Conservation (phyloP, 371 early-diverging fungal genomes). For the Nosema muscidifuracis region DNA sequence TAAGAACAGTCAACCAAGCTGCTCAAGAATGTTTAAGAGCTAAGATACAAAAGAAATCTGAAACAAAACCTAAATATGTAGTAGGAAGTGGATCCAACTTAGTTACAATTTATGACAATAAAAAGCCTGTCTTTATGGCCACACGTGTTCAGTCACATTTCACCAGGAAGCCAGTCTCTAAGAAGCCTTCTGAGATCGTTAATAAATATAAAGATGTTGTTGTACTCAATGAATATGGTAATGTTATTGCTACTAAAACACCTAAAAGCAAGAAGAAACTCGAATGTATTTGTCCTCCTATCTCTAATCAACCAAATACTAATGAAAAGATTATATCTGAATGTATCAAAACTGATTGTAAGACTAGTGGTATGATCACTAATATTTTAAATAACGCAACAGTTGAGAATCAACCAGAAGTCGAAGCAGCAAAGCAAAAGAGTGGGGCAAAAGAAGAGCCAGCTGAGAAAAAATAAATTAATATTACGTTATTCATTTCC, state of each 20-base stretch:
- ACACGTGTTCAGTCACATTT: neutral
- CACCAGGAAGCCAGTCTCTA: neutral
- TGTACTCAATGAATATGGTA: slow-evolving; percentile 13
- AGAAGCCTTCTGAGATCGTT: neutral
- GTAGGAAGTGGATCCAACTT: neutral
- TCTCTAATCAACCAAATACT: neutral
- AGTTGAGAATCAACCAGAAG: neutral
- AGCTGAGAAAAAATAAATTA: neutral
- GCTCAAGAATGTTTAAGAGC: neutral
- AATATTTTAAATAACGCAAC: slow-evolving; percentile 6
- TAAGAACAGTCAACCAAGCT: neutral
- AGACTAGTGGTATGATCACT: neutral
- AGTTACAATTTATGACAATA: neutral
- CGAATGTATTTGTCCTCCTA: slow-evolving; percentile 4
- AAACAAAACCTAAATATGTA: neutral
- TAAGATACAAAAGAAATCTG: neutral
- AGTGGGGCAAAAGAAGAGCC: neutral
- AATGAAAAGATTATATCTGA: neutral
- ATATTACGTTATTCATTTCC: no score
- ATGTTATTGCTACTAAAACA: slow-evolving; percentile 3
- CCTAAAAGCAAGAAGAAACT: neutral
- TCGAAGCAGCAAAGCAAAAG: neutral
- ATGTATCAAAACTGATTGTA: neutral
- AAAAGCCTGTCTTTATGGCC: neutral
- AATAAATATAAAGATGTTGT: neutral